A percentile compares a stretch with the other conserved stretches of the same genome.
These are phyloP conservation scores for Entophlyctis luteolus DNA, from an alignment of 192 early-diverging fungal species.

Conservation along the genomic window DNA sequence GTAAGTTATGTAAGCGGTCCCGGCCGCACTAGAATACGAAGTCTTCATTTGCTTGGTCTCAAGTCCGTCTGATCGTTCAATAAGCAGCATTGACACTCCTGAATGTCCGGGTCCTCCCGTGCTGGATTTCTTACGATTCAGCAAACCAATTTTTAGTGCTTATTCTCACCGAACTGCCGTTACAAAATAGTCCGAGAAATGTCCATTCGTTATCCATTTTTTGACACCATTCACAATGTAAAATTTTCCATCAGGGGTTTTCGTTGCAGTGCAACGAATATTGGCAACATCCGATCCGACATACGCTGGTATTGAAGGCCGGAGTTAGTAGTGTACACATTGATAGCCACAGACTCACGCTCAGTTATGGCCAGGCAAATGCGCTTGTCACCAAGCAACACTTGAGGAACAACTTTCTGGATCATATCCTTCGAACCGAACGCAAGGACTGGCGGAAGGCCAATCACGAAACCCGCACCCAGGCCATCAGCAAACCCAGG, in stretches of 20 bases:
- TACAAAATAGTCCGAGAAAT: conserved; percentile 46
- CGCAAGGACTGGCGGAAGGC: conserved; percentile 40
- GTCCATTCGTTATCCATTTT: conserved; percentile 52
- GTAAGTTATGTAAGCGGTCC: conserved; percentile 49
- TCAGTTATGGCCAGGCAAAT: conserved; percentile 56
- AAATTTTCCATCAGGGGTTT: conserved; percentile 56
- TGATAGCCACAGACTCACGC: conserved; percentile 42
- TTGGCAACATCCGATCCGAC: conserved; percentile 69
- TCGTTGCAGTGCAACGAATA: conserved; percentile 42
- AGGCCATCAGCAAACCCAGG: conserved; percentile 32
- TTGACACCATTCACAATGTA: conserved; percentile 63
- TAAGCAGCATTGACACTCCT: conserved; percentile 69
- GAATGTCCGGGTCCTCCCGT: conserved; percentile 39
- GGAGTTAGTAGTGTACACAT: no score
- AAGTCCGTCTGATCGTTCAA: conserved; percentile 50
- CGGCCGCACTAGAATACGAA: conserved; percentile 59
- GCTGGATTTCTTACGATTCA: conserved; percentile 19
- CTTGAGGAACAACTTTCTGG: conserved; percentile 38
- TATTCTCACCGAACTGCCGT: conserved; percentile 42
- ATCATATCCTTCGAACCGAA: conserved; percentile 45
- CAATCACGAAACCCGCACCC: conserved; percentile 35
- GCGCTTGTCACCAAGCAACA: conserved; percentile 44
- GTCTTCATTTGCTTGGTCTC: conserved; percentile 67
- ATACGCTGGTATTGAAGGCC: conserved; percentile 3
- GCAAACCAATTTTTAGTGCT: not conserved